These are phyloP conservation scores for Phytophthora ramorum DNA, from an alignment of 352 stramenopile genomes.

Conservation along the genomic window DNA sequence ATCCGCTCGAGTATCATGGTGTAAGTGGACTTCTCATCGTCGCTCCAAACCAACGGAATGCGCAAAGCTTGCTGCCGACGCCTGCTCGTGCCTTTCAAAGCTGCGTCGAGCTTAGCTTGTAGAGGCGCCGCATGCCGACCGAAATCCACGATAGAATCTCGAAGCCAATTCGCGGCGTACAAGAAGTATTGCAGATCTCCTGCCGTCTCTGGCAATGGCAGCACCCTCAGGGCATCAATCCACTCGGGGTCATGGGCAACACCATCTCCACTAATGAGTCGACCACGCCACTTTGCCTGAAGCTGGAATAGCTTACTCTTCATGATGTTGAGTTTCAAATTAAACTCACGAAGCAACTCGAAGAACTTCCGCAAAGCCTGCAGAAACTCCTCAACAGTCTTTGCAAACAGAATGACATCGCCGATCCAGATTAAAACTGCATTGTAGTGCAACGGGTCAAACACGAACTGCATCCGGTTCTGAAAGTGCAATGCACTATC, in stretches of 20 bases:
- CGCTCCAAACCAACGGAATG: not conserved
- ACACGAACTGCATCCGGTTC: constrained; percentile 23
- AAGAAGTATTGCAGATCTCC: constrained; percentile 32
- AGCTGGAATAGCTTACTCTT: no score
- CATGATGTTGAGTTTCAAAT: no score
- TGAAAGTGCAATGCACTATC: constrained; percentile 22
- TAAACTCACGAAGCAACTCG: no score
- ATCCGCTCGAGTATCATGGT: not conserved
- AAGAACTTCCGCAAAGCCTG: no score
- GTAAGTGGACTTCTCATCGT: not conserved
- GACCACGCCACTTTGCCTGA: no score
- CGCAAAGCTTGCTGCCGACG: no score
- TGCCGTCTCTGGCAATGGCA: constrained; percentile 15
- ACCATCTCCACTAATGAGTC: constrained; percentile 19
- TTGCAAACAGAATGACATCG: constrained; percentile 2
- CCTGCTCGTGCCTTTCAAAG: constrained; percentile 1
- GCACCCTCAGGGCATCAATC: not conserved
- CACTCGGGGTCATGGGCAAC: constrained; percentile 17
- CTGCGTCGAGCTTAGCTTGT: constrained; percentile 3
- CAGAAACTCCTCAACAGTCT: no score
- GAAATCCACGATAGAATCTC: constrained; percentile 28
- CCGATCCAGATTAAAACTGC: constrained; percentile 34
- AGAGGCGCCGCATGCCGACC: constrained; percentile 13
- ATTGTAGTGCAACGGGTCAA: constrained; percentile 27
- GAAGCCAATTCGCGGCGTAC: constrained; percentile 31